A percentile compares a stretch with the other conserved stretches of the same genome.
Evolutionary conservation across 805 yeast genomes (phyloP).

Genomic region (Saturnispora kantuleensis): DNA sequence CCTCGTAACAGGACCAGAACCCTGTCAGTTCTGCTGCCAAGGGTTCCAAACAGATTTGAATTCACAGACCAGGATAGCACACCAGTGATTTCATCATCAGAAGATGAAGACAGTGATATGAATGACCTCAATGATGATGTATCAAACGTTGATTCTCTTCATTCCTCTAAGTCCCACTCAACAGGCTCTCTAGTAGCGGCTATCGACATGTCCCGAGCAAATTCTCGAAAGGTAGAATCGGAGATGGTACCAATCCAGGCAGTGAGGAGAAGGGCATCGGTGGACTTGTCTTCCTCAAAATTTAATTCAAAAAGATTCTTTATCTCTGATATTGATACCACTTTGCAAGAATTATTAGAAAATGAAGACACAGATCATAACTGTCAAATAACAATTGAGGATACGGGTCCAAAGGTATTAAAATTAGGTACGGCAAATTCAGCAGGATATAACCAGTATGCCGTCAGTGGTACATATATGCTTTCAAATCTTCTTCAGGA

Average conservation of each 20-base stretch:
- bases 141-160: no score
- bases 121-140: neutral
- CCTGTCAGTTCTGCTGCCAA: conserved; percentile 8
- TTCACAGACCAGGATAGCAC: conserved; percentile 7
- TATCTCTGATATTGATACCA: conserved; percentile 64
- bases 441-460: conserved; percentile 63
- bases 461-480: conserved; percentile 83
- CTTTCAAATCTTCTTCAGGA: conserved; percentile 80
- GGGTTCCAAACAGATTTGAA: neutral
- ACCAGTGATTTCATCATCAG: conserved; percentile 13
- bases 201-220: conserved; percentile 3
- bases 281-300: conserved; percentile 35
- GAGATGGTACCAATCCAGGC: conserved; percentile 9
- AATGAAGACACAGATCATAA: conserved; percentile 82
- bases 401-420: conserved; percentile 74
- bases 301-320: conserved; percentile 42
- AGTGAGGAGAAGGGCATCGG: conserved; percentile 40
- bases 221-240: neutral
- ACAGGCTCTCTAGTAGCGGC: conserved; percentile 9
- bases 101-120: conserved; percentile 9
- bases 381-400: conserved; percentile 78
- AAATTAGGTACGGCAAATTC: conserved; percentile 77
- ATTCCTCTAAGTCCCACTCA: conserved; percentile 11
- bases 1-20: conserved; percentile 3
- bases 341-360: conserved; percentile 56